Evolutionary conservation across 139 green algal genomes (phyloP).

Genomic region (Raphidocelis subcapitata): DNA sequence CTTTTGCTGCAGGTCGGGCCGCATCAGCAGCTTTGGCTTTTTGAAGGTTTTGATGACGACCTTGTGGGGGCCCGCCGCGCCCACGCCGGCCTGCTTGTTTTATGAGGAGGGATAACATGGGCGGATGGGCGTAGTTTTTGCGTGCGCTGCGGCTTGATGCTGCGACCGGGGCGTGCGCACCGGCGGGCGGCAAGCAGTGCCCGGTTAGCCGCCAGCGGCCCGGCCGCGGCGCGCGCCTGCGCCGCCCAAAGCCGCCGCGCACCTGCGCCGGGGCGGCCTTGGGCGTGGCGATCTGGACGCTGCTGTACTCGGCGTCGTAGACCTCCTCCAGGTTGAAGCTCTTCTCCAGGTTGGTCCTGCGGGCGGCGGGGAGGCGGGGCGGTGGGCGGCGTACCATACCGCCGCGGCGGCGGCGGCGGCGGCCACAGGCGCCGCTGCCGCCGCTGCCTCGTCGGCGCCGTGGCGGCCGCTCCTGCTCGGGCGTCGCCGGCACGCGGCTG

Average conservation of each 20-base stretch:
- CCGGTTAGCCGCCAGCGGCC: no score
- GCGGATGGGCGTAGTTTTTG: no score
- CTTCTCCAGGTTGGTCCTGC: constrained; percentile 26
- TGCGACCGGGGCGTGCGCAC: no score
- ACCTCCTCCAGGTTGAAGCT: constrained; percentile 20
- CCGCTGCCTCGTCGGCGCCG: no score
- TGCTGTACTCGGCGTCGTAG: constrained; percentile 25
- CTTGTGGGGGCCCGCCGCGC: constrained; percentile 12
- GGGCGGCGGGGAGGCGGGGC: neutral
- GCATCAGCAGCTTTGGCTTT: constrained; percentile 2
- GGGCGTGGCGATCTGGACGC: constrained; percentile 21
- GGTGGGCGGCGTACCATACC: neutral
- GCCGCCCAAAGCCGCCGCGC: neutral
- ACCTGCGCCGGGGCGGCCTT: neutral
- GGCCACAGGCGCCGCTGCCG: no score
- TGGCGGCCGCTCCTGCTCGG: no score
- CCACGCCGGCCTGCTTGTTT: neutral
- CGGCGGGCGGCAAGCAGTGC: no score
- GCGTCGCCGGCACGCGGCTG: no score
- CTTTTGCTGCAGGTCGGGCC: constrained; percentile 29
- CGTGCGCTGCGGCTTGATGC: no score
- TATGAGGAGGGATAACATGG: neutral
- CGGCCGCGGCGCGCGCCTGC: neutral
- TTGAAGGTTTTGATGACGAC: constrained; percentile 32
- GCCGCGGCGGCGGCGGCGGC: no score